Evolutionary conservation across 2,329 filamentous ascomycete genomes (phyloP), one percentile per base, ranked within the genome.

Genomic region (Trichoderma lentiforme): DNA sequence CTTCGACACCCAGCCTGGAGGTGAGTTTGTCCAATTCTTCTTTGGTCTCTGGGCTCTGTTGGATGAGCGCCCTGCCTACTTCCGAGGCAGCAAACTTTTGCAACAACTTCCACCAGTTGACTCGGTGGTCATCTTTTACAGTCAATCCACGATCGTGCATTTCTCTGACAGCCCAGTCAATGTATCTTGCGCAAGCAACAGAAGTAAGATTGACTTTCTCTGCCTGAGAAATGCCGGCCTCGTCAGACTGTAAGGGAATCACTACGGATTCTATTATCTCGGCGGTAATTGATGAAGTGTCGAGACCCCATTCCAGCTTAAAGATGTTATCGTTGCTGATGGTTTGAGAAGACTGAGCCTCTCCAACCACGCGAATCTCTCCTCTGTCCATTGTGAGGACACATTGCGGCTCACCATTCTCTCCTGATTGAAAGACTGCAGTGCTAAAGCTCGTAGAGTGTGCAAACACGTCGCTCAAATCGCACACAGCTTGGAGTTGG

Each of bases 391-490:
- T 60, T 6, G 56, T 70, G 1, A 70, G 53, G 18, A 70, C 34
- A 18, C 66, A 70, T n/a, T 24, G 66, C 4, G 53, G 24, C 26
- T 61, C 12, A 3, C 56, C 56, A 14, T 18, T 14, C 15, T 28
- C 36, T n/a, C 12, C 24, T 3, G 18, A 24, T 11, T 70, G 66
- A 24, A 61, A 70, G 8, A 61, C 66, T 7, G 66, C 15, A 6
- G 56, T 70, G n/a, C 39, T 51, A 70, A 70, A 70, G 24, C 15
- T 70, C 6, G 66, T 70, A n/a, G 66, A 70, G 9, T 61, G 57
- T 11, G 66, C 14, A 47, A 70, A 70, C 1, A 57, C 51, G 3
- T 70, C 43, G 3, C 39, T 62, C 14, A 70, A 32, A n/a, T 70
- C n/a, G 21, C 66, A 70, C n/a, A 70, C 24, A 0, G 34, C 39